A percentile compares a stretch with the other conserved stretches of the same genome.
Evolutionary conservation across 139 green algal species (phyloP).

Genomic region (Parachlorella kessleri): DNA sequence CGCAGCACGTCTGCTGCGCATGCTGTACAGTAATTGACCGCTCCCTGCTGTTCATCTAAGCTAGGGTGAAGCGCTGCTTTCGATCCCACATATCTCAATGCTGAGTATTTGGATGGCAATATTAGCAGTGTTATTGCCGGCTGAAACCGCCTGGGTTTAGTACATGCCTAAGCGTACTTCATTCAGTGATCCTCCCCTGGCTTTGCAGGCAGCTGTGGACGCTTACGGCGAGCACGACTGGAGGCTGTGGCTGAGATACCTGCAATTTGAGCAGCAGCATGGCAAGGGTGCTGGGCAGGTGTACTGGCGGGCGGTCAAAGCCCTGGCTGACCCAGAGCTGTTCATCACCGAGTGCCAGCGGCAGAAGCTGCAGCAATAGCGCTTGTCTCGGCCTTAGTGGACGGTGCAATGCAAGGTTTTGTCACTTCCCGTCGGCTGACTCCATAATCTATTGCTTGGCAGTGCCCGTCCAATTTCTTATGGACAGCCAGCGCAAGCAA

Average conservation of each 20-base stretch:
- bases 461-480: background rate
- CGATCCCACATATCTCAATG: too few species aligned
- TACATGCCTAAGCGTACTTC: too few species aligned
- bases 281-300: slow-evolving; percentile 47
- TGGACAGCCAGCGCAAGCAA: background rate
- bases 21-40: too few species aligned
- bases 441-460: background rate
- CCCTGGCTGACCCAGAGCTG: slow-evolving; percentile 45
- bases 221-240: slow-evolving; percentile 50
- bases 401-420: background rate
- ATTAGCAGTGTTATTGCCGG: too few species aligned
- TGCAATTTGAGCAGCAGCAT: slow-evolving; percentile 26
- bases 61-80: too few species aligned
- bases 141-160: too few species aligned
- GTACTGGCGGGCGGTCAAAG: slow-evolving; percentile 72
- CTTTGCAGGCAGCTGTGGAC: slow-evolving; percentile 40
- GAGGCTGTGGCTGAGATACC: slow-evolving; percentile 71
- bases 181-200: too few species aligned
- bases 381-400: background rate
- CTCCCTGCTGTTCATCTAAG: too few species aligned
- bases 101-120: too few species aligned
- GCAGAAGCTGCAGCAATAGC: slow-evolving; percentile 11
- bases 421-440: background rate
- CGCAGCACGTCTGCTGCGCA: too few species aligned
- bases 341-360: slow-evolving; percentile 48